Conservation (phyloP, 1,284 basidiomycete genomes). For the Microbotryum scabiosae region DNA sequence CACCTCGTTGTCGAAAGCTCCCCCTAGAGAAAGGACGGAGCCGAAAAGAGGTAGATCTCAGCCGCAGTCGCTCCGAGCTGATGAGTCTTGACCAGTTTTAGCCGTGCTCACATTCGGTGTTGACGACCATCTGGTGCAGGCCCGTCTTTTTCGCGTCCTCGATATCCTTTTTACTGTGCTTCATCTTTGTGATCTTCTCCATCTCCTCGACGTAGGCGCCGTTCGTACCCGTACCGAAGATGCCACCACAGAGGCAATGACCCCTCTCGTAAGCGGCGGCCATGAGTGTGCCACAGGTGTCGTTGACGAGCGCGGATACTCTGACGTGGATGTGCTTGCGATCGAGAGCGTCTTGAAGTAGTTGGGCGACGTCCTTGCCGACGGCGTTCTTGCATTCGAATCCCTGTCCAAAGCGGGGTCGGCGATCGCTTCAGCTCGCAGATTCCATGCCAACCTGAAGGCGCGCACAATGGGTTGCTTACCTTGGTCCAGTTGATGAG, state of each 20-base stretch:
- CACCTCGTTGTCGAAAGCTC: conserved; percentile 83
- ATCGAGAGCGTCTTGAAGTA: conserved; percentile 89
- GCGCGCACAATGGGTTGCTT: neutral
- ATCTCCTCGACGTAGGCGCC: conserved; percentile 91
- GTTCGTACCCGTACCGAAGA: conserved; percentile 97
- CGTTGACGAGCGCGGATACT: conserved; percentile 91
- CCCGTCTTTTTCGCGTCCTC: conserved; percentile 36
- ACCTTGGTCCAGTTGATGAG: conserved; percentile 92
- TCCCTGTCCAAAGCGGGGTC: conserved; percentile 43
- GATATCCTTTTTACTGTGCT: conserved; percentile 43
- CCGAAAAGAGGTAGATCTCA: neutral
- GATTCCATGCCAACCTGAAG: neutral
- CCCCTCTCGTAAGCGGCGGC: conserved; percentile 87
- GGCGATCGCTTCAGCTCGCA: neutral
- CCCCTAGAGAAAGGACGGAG: conserved; percentile 42
- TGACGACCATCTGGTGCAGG: conserved; percentile 73
- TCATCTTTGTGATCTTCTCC: conserved; percentile 69
- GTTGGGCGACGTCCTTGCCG: conserved; percentile 81
- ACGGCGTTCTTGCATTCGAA: conserved; percentile 84
- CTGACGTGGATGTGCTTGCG: conserved; percentile 87
- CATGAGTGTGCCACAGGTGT: conserved; percentile 89
- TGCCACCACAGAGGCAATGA: conserved; percentile 78
- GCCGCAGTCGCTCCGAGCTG: neutral
- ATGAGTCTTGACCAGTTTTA: neutral
- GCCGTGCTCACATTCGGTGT: conserved; percentile 68